A percentile compares a stretch with the other conserved stretches of the same genome.
phyloP scores from a whole-genome alignment of 305 asterid genomes.

The Fraxinus baroniana region DNA sequence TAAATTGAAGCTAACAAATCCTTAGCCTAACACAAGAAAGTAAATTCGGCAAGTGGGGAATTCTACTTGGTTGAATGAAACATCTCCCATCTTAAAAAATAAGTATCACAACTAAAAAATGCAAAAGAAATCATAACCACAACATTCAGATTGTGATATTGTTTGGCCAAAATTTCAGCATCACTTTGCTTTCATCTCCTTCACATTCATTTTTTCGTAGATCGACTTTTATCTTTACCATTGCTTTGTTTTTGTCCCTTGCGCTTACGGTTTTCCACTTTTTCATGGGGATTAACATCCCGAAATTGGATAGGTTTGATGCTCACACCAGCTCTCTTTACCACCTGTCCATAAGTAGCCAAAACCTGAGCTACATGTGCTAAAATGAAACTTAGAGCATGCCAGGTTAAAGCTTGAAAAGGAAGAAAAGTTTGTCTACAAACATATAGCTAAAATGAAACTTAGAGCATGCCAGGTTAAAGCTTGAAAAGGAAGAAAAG shows the following conservation, averaged over 20 bases:
- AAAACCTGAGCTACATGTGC: background rate
- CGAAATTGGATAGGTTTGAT: slow-evolving; percentile 69
- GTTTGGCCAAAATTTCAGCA: background rate
- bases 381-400: background rate
- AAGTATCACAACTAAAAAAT: background rate
- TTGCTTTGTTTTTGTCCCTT: slow-evolving; percentile 45
- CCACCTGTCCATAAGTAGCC: slow-evolving; percentile 53
- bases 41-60: background rate
- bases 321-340: slow-evolving; percentile 69
- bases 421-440: background rate
- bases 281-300: slow-evolving; percentile 55
- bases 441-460: background rate
- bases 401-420: background rate
- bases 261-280: slow-evolving; percentile 34
- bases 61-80: background rate
- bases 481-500: background rate
- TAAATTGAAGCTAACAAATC: background rate
- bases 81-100: background rate
- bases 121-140: background rate
- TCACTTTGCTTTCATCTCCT: slow-evolving; percentile 25
- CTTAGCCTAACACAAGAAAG: background rate
- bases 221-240: slow-evolving; percentile 38
- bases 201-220: slow-evolving; percentile 29
- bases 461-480: background rate
- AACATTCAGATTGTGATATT: background rate